phyloP scores from a whole-genome alignment of 768 basidiomycete genomes.

The Russula foetens region DNA sequence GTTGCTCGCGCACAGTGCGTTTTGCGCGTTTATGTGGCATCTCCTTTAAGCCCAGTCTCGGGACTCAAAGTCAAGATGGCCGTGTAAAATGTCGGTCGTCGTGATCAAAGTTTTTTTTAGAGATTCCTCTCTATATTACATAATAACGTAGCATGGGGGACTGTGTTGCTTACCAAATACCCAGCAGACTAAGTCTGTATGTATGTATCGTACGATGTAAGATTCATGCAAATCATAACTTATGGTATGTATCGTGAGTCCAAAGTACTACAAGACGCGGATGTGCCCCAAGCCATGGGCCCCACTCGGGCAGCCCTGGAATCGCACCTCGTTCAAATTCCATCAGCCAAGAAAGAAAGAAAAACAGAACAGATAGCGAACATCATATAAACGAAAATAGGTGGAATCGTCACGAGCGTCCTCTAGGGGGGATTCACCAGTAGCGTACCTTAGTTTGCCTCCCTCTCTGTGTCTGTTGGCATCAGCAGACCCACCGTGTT shows the following conservation, averaged over 20 bases:
- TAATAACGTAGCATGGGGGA: not conserved
- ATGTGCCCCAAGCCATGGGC: not conserved
- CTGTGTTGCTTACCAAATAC: not conserved
- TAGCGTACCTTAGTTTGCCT: not conserved
- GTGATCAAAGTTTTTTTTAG: not conserved
- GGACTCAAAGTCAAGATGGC: not conserved
- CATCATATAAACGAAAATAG: not conserved
- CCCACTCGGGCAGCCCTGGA: not conserved
- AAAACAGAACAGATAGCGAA: not conserved
- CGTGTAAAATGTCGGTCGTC: too few relatives aligned
- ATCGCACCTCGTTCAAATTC: not conserved
- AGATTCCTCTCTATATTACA: not conserved
- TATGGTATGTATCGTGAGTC: not conserved
- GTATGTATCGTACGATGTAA: not conserved
- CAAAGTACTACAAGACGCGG: constrained; percentile 5
- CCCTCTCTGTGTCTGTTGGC: not conserved
- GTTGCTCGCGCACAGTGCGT: constrained; percentile 27
- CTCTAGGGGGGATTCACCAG: not conserved
- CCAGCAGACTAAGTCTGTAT: not conserved
- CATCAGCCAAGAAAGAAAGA: not conserved
- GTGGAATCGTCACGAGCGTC: not conserved
- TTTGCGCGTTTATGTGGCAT: constrained; percentile 33
- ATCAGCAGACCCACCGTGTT: constrained; percentile 19
- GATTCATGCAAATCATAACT: not conserved
- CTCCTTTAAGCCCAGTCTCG: not conserved